Conservation (phyloP, 169 alveolate species). For the Amoebophrya sp. region DNA sequence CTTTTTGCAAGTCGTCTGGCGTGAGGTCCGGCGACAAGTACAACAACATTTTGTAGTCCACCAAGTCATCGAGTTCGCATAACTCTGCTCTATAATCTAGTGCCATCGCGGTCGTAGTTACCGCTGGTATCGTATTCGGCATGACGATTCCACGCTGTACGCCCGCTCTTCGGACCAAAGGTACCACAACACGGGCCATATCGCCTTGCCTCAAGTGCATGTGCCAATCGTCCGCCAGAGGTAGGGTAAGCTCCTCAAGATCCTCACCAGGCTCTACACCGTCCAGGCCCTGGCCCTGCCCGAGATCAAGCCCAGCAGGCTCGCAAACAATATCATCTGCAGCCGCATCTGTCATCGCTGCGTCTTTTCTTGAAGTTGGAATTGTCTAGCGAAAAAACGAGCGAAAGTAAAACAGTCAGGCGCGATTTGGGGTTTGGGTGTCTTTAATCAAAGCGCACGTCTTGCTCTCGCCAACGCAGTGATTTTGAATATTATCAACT, state of each 20-base stretch:
- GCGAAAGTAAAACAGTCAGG: no score
- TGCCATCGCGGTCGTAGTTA: background rate
- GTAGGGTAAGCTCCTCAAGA: background rate
- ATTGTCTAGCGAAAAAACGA: no score
- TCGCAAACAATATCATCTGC: no score
- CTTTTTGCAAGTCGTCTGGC: background rate
- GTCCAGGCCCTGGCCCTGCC: no score
- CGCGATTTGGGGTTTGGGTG: no score
- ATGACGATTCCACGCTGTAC: slow-evolving; percentile 23
- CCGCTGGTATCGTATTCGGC: slow-evolving; percentile 25
- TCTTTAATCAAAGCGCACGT: no score
- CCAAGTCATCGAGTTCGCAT: background rate
- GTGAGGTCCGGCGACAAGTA: slow-evolving; percentile 14
- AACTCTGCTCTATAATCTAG: background rate
- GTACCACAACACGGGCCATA: slow-evolving; percentile 3
- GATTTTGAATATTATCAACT: no score
- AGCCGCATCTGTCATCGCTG: no score
- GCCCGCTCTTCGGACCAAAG: background rate
- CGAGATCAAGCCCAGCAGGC: no score
- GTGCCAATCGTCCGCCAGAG: slow-evolving; percentile 6
- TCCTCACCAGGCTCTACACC: no score
- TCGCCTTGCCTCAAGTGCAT: slow-evolving; percentile 20
- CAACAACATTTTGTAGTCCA: background rate
- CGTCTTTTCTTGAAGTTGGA: no score
- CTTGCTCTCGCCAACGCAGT: no score